Base-by-base conservation (phyloP, 441 rosid genomes). In the Caryocar brasiliense region DNA sequence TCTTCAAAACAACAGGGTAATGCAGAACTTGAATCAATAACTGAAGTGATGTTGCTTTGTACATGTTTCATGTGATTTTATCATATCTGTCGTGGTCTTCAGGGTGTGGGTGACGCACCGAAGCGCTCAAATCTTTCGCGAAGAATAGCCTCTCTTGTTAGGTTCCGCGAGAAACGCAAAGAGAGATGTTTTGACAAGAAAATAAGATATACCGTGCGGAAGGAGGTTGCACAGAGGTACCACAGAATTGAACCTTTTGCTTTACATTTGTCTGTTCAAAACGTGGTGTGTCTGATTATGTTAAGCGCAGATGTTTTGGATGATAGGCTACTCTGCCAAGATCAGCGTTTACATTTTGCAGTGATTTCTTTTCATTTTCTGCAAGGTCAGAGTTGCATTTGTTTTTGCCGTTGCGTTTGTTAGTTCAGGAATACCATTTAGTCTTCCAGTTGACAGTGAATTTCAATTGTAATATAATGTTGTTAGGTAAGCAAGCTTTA, bases 181-280 rank as follows among this genome's bases (percentile, higher is more conserved):
- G 94, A 85, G 70, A 74, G 86, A 65, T 79, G 85, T 57, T 79
- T 85, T 52, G 94, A 85, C 62, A 85, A 85, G 85, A 82, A 81
- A 73, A 73, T 85, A 70, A 70, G 94, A 61, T 85, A 82, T 55
- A 75, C 77, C 4, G 77, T 82, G 39, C 70, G 86, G 33, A 80
- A 82, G 62, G 94, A 85, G 68, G 90, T 82, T 61, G 90, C 94
- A 20, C 78, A 76, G 53, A 78, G 86, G 91, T 83, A 71, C 23
- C 51, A 0, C n/a, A 11, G 18, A 8, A 30, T 32, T 8, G 23
- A 39, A 28, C 29, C 18, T 10, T 10, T 6, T 11, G 14, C 0
- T 32, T 13, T 12, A n/a, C n/a, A n/a, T n/a, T n/a, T n/a, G n/a
- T n/a, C n/a, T n/a, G n/a, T n/a, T n/a, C n/a, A n/a, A n/a, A n/a